Evolutionary conservation across 1,284 basidiomycete genomes (phyloP).

Genomic region (Coniophora puteana): DNA sequence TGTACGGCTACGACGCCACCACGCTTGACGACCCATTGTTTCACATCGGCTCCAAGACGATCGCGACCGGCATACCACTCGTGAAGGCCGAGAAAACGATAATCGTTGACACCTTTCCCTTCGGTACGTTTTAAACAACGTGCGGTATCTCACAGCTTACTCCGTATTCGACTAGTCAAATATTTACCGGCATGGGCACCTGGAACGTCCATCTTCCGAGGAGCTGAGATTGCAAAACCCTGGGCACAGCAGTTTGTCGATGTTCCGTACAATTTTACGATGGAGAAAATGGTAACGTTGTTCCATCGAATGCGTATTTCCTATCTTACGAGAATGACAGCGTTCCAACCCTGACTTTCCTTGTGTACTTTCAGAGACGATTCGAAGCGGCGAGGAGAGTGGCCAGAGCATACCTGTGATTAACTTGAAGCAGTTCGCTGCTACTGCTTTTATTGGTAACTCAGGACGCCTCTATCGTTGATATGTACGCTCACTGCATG

Average conservation of each 20-base stretch:
- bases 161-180: too few species aligned
- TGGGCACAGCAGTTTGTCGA: neutral
- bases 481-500: too few species aligned
- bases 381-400: neutral
- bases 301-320: neutral
- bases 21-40: slow-evolving; percentile 24
- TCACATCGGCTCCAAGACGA: slow-evolving; percentile 14
- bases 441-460: too few species aligned
- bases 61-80: too few species aligned
- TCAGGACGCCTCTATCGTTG: too few species aligned
- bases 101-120: too few species aligned
- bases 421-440: too few species aligned
- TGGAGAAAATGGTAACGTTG: neutral
- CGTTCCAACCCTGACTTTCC: neutral
- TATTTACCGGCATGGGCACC: too few species aligned
- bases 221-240: neutral
- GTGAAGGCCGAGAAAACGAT: too few species aligned
- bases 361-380: neutral
- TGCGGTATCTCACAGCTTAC: too few species aligned
- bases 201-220: too few species aligned
- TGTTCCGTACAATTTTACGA: neutral
- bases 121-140: too few species aligned
- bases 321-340: neutral
- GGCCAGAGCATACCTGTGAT: neutral
- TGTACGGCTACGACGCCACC: slow-evolving; percentile 24